Conservation (phyloP, 2,329 filamentous ascomycete species). For the Fusarium praegraminearum region DNA sequence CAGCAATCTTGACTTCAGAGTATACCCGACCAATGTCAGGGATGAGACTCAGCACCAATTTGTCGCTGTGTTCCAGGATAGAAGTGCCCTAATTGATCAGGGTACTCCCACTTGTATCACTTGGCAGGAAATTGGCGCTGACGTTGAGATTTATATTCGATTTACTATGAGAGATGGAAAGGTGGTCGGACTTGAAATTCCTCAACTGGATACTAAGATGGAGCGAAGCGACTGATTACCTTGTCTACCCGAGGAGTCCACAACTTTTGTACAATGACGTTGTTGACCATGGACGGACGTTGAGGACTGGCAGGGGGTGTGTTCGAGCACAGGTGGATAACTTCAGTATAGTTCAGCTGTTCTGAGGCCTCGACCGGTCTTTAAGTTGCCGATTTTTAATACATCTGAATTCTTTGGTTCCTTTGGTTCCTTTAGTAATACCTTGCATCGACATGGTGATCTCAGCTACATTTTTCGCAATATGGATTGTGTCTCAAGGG, state of each 20-base stretch:
- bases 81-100: conserved; percentile 46
- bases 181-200: conserved; percentile 17
- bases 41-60: conserved; percentile 43
- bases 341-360: no score
- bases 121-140: conserved; percentile 45
- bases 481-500: conserved; percentile 22
- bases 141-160: conserved; percentile 12
- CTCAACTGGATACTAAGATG: conserved; percentile 3
- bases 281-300: no score
- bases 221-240: background rate
- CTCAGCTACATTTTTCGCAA: no score
- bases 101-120: conserved; percentile 53
- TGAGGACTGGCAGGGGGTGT: no score
- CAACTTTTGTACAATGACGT: no score
- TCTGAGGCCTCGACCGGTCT: no score
- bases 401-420: no score
- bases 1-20: conserved; percentile 45
- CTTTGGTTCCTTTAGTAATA: no score
- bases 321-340: no score
- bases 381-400: no score
- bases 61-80: conserved; percentile 50
- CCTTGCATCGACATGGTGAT: no score
- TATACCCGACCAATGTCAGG: conserved; percentile 50
- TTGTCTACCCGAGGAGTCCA: no score
- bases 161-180: conserved; percentile 16